Percentiles rank a stretch among this genome's conserved stretches.
Conservation (phyloP, 2,329 filamentous ascomycete genomes). For the Fusarium nisikadoi region DNA sequence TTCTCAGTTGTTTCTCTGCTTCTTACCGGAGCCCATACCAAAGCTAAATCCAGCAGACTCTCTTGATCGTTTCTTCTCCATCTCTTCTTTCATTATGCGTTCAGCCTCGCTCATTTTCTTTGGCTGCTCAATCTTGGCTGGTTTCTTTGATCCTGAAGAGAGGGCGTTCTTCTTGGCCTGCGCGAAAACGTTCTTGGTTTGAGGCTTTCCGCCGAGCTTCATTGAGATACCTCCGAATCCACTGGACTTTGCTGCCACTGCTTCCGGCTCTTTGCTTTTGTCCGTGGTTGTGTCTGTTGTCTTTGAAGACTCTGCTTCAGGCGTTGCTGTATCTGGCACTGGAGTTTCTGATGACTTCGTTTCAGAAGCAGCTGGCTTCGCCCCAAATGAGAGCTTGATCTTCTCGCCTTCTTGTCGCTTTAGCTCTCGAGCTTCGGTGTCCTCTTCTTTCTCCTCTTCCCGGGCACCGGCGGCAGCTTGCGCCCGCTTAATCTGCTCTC, state of each 20-base stretch:
- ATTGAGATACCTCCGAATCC: constrained; percentile 64
- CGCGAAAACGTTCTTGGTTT: constrained; percentile 81
- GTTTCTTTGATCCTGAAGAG: constrained; percentile 69
- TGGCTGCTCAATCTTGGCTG: constrained; percentile 65
- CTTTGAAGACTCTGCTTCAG: constrained; percentile 16
- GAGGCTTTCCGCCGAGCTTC: constrained; percentile 72
- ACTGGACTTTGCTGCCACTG: constrained; percentile 47
- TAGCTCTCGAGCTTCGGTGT: constrained; percentile 58
- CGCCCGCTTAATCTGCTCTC: constrained; percentile 84
- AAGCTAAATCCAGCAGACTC: constrained; percentile 58
- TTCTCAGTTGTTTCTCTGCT: constrained; percentile 54
- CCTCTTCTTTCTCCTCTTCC: constrained; percentile 53
- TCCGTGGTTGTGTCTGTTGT: not conserved
- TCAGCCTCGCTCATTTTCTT: constrained; percentile 92
- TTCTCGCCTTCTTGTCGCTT: constrained; percentile 78
- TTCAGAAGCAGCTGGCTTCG: constrained; percentile 48
- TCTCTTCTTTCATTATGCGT: constrained; percentile 87
- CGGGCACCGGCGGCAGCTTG: constrained; percentile 61
- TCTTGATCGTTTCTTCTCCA: constrained; percentile 74
- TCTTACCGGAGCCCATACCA: constrained; percentile 62
- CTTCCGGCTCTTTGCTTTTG: constrained; percentile 19
- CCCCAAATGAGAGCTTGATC: constrained; percentile 75
- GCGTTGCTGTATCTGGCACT: constrained; percentile 14
- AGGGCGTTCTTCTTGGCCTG: constrained; percentile 76
- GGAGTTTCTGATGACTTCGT: constrained; percentile 31